Percentiles rank a stretch among this genome's conserved stretches.
phyloP scores from a whole-genome alignment of 2,329 filamentous ascomycete genomes.

The Fusarium setosum region DNA sequence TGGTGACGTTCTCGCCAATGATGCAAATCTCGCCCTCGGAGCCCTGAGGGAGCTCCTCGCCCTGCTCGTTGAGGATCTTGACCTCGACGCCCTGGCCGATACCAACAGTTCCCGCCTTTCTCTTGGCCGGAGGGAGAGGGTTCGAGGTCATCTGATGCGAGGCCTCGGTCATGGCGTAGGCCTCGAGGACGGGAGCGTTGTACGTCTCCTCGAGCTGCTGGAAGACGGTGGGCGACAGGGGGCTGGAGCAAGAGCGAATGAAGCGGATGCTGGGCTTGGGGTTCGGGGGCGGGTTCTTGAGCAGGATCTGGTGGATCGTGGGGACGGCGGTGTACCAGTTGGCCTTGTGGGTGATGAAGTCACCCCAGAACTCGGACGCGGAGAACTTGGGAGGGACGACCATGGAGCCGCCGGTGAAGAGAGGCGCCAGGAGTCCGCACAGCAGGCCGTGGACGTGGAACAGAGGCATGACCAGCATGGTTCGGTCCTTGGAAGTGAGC shows the following conservation, averaged over 20 bases:
- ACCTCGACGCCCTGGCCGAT: slow-evolving; percentile 86
- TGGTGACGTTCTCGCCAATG: slow-evolving; percentile 83
- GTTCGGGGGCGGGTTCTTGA: slow-evolving; percentile 76
- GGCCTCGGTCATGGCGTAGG: slow-evolving; percentile 93
- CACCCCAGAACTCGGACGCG: slow-evolving; percentile 83
- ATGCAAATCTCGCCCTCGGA: slow-evolving; percentile 86
- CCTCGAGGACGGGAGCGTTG: slow-evolving; percentile 84
- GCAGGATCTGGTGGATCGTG: slow-evolving; percentile 89
- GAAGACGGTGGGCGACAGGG: slow-evolving; percentile 84
- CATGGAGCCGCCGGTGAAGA: slow-evolving; percentile 81
- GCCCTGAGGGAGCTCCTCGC: slow-evolving; percentile 75
- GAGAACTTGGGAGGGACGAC: slow-evolving; percentile 85
- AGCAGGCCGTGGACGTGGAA: slow-evolving; percentile 93
- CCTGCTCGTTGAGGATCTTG: slow-evolving; percentile 77
- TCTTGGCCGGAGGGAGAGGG: slow-evolving; percentile 75
- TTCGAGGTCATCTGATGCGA: slow-evolving; percentile 88
- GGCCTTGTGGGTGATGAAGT: slow-evolving; percentile 78
- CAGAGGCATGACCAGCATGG: slow-evolving; percentile 89
- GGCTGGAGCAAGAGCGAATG: slow-evolving; percentile 88
- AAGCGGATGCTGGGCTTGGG: slow-evolving; percentile 82
- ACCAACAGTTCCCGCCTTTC: slow-evolving; percentile 85
- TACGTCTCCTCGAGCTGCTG: slow-evolving; percentile 81
- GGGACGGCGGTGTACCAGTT: slow-evolving; percentile 97
- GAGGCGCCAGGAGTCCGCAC: slow-evolving; percentile 82
- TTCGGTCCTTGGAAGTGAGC: slow-evolving; percentile 77